Evolutionary conservation across 208 protist genomes (phyloP), one percentile per base, ranked within the genome.

Genomic region (Leishmania arabica): DNA sequence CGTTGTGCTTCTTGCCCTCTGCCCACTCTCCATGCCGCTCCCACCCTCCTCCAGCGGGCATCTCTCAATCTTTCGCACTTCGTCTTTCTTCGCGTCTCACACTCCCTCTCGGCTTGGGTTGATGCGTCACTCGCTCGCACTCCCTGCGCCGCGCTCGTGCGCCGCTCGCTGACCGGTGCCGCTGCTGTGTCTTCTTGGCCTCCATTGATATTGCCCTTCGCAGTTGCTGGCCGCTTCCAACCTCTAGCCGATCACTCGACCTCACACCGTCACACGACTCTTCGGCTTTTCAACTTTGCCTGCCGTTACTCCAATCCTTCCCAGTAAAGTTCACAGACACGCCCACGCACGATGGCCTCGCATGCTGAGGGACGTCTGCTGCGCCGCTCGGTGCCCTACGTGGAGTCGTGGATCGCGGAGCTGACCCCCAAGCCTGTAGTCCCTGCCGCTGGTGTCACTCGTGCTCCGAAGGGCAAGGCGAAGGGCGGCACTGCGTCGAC

Each of bases 391-490:
- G 89, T 96, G 77, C 87, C 88, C 31, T 96, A 90, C 80, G 88
- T 96, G 42, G 91, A 96, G 85, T 81, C 75, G 49, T 96, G 93
- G 93, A 84, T 96, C 54, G 85, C 90, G 8, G 90, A 95, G 74
- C 89, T 96, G 77, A 82, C 37, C 42, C 79, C 31, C 77, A 92
- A 81, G 84, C 81, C 34, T 42, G 40, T 7, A 24, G 80, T 82
- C 37, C 45, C 65, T 65, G 69, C 77, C 21, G 81, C 78, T 51
- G 85, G 58, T 31, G 77, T 84, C 11, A 74, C 82, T 51, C 65
- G 64, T 3, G 68, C 51, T 15, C 24, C 51, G 72, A 87, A 86
- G 58, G 62, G 73, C 21, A 78, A 81, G 65, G 77, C 53, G 62
- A 83, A 81, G 62, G 70, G 70, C 70, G 75, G 80, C 54, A 75